Percentiles rank a stretch among this genome's conserved stretches.
phyloP scores from a whole-genome alignment of 1,284 basidiomycete species.

The Cryptococcus floricola region DNA sequence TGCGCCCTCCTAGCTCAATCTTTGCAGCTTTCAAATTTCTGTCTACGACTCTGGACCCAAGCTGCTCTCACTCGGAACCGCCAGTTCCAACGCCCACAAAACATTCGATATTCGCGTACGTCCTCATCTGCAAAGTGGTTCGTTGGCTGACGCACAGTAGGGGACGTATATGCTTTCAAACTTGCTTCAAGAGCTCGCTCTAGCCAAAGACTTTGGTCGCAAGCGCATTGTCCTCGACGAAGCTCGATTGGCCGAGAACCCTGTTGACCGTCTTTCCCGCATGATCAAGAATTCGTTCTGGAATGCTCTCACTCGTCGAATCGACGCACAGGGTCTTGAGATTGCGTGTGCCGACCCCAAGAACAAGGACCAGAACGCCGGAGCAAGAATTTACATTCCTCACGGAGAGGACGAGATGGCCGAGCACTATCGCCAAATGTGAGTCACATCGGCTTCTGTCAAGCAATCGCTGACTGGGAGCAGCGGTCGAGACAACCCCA shows the following conservation, averaged over 20 bases:
- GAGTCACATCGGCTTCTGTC: slow-evolving; percentile 10
- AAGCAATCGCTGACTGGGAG: neutral
- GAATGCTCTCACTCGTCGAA: slow-evolving; percentile 92
- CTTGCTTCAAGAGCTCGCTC: slow-evolving; percentile 94
- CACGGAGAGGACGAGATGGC: slow-evolving; percentile 88
- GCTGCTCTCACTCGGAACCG: slow-evolving; percentile 90
- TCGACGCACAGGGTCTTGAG: slow-evolving; percentile 94
- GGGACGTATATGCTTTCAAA: slow-evolving; percentile 99
- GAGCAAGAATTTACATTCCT: slow-evolving; percentile 92
- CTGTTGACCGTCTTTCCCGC: slow-evolving; percentile 89
- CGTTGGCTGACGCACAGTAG: slow-evolving; percentile 50
- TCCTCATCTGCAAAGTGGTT: slow-evolving; percentile 11
- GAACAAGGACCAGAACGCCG: slow-evolving; percentile 78
- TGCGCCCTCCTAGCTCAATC: neutral
- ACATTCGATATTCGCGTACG: slow-evolving; percentile 88
- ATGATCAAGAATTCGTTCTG: slow-evolving; percentile 99
- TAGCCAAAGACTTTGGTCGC: slow-evolving; percentile 90
- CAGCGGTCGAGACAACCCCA: slow-evolving; percentile 63
- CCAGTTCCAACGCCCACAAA: slow-evolving; percentile 96
- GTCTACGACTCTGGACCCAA: slow-evolving; percentile 96
- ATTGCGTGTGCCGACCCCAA: slow-evolving; percentile 96
- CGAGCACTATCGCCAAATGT: slow-evolving; percentile 71
- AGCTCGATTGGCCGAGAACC: slow-evolving; percentile 91
- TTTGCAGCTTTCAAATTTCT: slow-evolving; percentile 65
- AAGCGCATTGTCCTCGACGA: slow-evolving; percentile 98